Conservation (phyloP, 148 eudicot genomes). For the Camellia lanceoleosa region DNA sequence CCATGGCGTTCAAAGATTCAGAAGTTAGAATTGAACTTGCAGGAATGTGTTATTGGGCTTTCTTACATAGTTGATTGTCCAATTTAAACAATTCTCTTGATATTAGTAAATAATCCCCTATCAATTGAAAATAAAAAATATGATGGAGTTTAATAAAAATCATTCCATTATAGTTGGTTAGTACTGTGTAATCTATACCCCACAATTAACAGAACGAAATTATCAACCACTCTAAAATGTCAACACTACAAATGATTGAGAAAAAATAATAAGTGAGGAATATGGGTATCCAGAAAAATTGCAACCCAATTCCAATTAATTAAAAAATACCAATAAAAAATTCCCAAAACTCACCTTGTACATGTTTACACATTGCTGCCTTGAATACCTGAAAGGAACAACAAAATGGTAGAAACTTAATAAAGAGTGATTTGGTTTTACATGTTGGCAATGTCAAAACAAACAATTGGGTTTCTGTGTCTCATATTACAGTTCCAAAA, state of each 20-base stretch:
- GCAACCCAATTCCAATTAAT: neutral
- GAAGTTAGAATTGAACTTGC: no score
- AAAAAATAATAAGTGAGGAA: neutral
- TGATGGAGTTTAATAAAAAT: no score
- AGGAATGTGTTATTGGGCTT: no score
- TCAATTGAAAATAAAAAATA: neutral
- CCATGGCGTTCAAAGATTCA: neutral
- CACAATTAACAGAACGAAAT: neutral
- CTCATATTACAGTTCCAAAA: neutral
- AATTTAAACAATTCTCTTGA: no score
- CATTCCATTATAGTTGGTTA: neutral
- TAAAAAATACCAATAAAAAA: neutral
- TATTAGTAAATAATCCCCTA: no score
- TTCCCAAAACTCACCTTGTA: slow-evolving; percentile 9
- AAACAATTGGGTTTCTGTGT: neutral
- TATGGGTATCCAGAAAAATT: neutral
- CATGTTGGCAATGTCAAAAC: neutral
- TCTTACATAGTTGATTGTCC: no score
- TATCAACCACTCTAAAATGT: neutral
- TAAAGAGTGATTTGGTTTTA: neutral
- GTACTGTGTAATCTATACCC: neutral
- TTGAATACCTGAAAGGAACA: slow-evolving; percentile 14
- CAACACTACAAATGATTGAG: neutral
- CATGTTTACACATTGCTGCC: slow-evolving; percentile 7
- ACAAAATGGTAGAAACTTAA: neutral